Percentiles rank a stretch among this genome's conserved stretches.
Evolutionary conservation across 306 rosid genomes (phyloP).

Genomic region (Cicer bijugum): DNA sequence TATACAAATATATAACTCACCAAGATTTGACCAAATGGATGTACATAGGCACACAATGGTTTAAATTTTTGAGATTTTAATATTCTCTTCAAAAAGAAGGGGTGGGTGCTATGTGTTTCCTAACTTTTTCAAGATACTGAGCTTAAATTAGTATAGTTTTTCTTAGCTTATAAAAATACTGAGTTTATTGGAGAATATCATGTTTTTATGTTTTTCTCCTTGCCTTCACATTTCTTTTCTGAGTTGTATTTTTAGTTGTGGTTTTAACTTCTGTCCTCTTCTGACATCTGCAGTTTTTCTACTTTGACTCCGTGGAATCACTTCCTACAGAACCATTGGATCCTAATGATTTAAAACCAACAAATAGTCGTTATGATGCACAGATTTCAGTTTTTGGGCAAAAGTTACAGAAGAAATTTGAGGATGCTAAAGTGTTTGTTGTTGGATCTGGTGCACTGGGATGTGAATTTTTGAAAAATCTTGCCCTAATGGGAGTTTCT

Average conservation of each 20-base stretch:
- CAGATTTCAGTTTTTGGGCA: conserved; percentile 97
- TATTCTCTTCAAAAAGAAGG: background rate
- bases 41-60: background rate
- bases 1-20: background rate
- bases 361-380: conserved; percentile 90
- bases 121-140: background rate
- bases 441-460: conserved; percentile 99
- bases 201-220: conserved; percentile 2
- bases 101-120: background rate
- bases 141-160: conserved; percentile 29
- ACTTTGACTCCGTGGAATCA: conserved; percentile 93
- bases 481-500: conserved; percentile 96
- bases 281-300: conserved; percentile 76
- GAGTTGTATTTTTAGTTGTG: conserved; percentile 27
- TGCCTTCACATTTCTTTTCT: background rate
- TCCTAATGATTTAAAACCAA: conserved; percentile 73
- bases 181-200: background rate
- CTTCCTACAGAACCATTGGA: conserved; percentile 87
- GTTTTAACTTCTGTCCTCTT: conserved; percentile 40
- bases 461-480: conserved; percentile 87
- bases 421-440: conserved; percentile 76
- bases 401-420: conserved; percentile 86
- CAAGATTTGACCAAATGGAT: conserved; percentile 6
- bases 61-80: background rate
- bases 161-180: conserved; percentile 8